Evolutionary conservation across 495 filamentous ascomycete genomes (phyloP).

Genomic region (Daldinia bambusicola): DNA sequence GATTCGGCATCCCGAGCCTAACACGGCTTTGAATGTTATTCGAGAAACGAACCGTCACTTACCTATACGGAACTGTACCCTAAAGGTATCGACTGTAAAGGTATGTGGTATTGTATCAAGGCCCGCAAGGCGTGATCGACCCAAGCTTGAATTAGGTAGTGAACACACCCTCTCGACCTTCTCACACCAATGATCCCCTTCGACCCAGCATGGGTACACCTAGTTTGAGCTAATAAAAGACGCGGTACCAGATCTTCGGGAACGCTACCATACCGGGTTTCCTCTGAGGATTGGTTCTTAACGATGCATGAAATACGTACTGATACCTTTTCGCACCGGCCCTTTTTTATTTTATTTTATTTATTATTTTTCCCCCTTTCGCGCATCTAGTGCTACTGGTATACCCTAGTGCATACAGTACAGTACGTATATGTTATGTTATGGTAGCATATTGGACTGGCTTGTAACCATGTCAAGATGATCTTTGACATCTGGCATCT

Average conservation of each 20-base stretch:
- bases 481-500: neutral
- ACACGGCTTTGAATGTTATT: slow-evolving; percentile 13
- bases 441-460: neutral
- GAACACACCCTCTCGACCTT: slow-evolving; percentile 21
- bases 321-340: slow-evolving; percentile 26
- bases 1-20: slow-evolving; percentile 37
- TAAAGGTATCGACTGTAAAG: slow-evolving; percentile 1
- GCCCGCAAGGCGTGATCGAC: slow-evolving; percentile 24
- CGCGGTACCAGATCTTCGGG: slow-evolving; percentile 50
- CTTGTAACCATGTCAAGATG: neutral
- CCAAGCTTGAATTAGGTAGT: neutral
- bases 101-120: neutral
- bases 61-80: slow-evolving; percentile 13
- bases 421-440: neutral
- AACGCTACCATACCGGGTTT: slow-evolving; percentile 30
- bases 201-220: slow-evolving; percentile 38
- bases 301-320: slow-evolving; percentile 39
- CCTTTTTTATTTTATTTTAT: slow-evolving; percentile 2
- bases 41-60: neutral
- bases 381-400: neutral
- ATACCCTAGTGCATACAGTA: slow-evolving; percentile 3
- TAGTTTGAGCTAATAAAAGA: slow-evolving; percentile 47
- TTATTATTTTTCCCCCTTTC: neutral
- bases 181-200: slow-evolving; percentile 32
- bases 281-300: slow-evolving; percentile 37